These are phyloP conservation scores for Sedum album DNA, from an alignment of 164 flowering plant genomes.

Conservation along the genomic window DNA sequence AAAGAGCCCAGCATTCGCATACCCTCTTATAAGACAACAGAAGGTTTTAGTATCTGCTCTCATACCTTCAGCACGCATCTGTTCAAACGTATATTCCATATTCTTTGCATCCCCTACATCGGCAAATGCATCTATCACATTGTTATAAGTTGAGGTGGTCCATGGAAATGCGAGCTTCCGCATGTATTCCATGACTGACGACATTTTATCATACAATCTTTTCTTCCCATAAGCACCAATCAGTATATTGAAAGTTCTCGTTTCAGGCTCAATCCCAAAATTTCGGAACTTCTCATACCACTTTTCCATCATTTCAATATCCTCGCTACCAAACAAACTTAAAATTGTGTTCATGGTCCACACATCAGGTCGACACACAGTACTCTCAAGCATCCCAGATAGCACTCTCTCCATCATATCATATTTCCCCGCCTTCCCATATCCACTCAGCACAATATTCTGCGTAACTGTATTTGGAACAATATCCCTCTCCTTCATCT, in stretches of 20 bases:
- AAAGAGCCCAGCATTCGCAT: conserved; percentile 77
- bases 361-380: conserved; percentile 67
- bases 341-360: conserved; percentile 95
- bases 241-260: conserved; percentile 83
- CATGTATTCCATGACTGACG: conserved; percentile 95
- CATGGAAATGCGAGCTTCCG: conserved; percentile 86
- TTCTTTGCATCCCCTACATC: conserved; percentile 81
- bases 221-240: conserved; percentile 96
- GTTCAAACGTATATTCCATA: conserved; percentile 90
- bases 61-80: conserved; percentile 93
- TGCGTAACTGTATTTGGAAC: conserved; percentile 89
- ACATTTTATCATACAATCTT: conserved; percentile 89
- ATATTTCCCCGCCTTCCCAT: conserved; percentile 74
- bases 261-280: conserved; percentile 89
- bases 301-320: conserved; percentile 81
- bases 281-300: conserved; percentile 92
- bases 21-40: conserved; percentile 81
- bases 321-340: conserved; percentile 80
- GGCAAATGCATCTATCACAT: conserved; percentile 84
- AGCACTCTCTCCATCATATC: conserved; percentile 84
- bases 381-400: conserved; percentile 65
- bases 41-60: conserved; percentile 82
- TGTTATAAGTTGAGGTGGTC: conserved; percentile 94
- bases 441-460: conserved; percentile 77
- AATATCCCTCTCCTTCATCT: conserved; percentile 65